phyloP scores from a whole-genome alignment of 2,329 filamentous ascomycete genomes.

The Aspergillus awamori region DNA sequence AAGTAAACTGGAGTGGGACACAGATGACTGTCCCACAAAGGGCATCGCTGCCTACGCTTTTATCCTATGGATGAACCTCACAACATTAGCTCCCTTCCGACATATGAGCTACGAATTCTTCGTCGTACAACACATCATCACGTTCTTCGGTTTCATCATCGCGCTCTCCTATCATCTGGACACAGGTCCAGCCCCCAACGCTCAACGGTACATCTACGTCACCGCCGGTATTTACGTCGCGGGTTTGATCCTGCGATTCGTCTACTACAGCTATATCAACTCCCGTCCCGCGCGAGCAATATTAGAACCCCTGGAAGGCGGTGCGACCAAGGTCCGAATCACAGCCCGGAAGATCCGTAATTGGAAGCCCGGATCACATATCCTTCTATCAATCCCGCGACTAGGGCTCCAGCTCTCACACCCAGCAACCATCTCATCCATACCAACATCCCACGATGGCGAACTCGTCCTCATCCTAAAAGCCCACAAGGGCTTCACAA shows the following conservation, averaged over 20 bases:
- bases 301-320: neutral
- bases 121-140: neutral
- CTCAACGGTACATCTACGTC: neutral
- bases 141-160: constrained; percentile 1
- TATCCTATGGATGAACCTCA: constrained; percentile 5
- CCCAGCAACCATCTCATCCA: neutral
- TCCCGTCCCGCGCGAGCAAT: neutral
- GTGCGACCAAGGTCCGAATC: neutral
- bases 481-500: neutral
- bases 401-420: neutral
- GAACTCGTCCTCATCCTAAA: neutral
- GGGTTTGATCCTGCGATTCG: neutral
- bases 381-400: neutral
- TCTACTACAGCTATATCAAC: neutral
- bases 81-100: neutral
- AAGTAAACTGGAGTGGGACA: neutral
- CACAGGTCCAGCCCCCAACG: neutral
- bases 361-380: neutral
- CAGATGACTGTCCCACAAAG: constrained; percentile 2
- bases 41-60: neutral
- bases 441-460: neutral
- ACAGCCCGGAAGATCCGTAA: neutral
- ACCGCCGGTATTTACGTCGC: neutral
- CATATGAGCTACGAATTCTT: neutral
- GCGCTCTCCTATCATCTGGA: neutral